These are phyloP conservation scores for Ophiostoma triangulosporum DNA, from an alignment of 2,329 filamentous ascomycete species.

Conservation along the genomic window DNA sequence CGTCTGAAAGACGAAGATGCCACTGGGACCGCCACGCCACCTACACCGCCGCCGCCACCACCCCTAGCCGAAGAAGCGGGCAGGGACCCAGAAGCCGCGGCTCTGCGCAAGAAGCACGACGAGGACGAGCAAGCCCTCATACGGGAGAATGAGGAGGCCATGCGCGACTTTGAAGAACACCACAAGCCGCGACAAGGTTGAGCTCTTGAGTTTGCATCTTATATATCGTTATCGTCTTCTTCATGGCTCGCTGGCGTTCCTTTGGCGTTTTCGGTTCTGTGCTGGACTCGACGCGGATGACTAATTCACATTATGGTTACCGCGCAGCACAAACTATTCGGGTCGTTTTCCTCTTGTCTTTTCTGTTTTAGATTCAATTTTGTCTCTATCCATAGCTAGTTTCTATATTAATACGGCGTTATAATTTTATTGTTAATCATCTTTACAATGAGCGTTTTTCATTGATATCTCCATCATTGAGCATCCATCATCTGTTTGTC, in stretches of 20 bases:
- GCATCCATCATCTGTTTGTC: no score
- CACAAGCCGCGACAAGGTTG: not conserved
- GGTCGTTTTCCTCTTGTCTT: no score
- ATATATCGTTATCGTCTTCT: no score
- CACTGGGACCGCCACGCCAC: slow-evolving; percentile 25
- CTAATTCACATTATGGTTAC: no score
- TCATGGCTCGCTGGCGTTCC: no score
- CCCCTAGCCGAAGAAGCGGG: not conserved
- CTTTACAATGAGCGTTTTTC: no score
- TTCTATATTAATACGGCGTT: not conserved
- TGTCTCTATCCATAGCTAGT: not conserved
- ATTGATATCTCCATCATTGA: no score
- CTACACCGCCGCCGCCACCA: slow-evolving; percentile 21
- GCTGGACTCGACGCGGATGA: no score
- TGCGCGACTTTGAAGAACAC: slow-evolving; percentile 20
- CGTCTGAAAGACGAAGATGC: slow-evolving; percentile 35
- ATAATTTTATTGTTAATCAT: not conserved
- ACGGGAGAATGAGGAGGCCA: slow-evolving; percentile 26
- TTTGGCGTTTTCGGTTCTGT: not conserved
- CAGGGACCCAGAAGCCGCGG: slow-evolving; percentile 13
- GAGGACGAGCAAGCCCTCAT: slow-evolving; percentile 23
- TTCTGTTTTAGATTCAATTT: not conserved
- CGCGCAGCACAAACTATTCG: no score
- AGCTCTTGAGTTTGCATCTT: no score
- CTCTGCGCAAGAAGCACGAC: slow-evolving; percentile 30